These are phyloP conservation scores for Cadophora sp. DNA, from an alignment of 2,329 filamentous ascomycete species.

Conservation along the genomic window DNA sequence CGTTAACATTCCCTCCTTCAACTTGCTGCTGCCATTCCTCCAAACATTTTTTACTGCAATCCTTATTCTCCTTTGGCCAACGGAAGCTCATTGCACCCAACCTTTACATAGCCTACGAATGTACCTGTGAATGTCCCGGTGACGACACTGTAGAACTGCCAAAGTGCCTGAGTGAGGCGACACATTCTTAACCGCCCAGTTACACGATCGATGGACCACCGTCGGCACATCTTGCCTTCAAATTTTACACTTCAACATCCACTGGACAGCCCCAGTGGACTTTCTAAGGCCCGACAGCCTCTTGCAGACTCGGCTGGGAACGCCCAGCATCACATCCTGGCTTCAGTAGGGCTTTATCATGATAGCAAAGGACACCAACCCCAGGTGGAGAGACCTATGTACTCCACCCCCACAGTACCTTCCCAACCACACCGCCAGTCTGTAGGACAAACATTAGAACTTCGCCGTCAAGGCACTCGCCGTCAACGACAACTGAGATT, in stretches of 20 bases:
- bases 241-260: constrained; percentile 35
- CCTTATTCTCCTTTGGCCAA: constrained; percentile 41
- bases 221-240: constrained; percentile 37
- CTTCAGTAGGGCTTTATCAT: constrained; percentile 39
- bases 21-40: constrained; percentile 43
- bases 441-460: constrained; percentile 37
- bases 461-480: constrained; percentile 45
- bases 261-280: constrained; percentile 34
- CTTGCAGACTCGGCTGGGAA: constrained; percentile 44
- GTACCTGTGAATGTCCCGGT: constrained; percentile 24
- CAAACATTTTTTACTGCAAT: constrained; percentile 45
- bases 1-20: constrained; percentile 42
- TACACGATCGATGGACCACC: constrained; percentile 40
- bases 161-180: constrained; percentile 32
- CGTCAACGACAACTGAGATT: constrained; percentile 42
- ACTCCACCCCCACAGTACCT: constrained; percentile 40
- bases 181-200: constrained; percentile 42
- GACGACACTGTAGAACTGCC: constrained; percentile 28
- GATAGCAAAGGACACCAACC: constrained; percentile 39
- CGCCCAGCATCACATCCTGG: constrained; percentile 41
- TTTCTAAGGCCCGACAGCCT: constrained; percentile 38
- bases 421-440: constrained; percentile 38
- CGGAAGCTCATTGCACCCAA: constrained; percentile 34
- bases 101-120: constrained; percentile 29
- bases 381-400: constrained; percentile 36